Evolutionary conservation across 2,329 filamentous ascomycete genomes (phyloP), one percentile per base, ranked within the genome.

Genomic region (Thielaviopsis musarum): DNA sequence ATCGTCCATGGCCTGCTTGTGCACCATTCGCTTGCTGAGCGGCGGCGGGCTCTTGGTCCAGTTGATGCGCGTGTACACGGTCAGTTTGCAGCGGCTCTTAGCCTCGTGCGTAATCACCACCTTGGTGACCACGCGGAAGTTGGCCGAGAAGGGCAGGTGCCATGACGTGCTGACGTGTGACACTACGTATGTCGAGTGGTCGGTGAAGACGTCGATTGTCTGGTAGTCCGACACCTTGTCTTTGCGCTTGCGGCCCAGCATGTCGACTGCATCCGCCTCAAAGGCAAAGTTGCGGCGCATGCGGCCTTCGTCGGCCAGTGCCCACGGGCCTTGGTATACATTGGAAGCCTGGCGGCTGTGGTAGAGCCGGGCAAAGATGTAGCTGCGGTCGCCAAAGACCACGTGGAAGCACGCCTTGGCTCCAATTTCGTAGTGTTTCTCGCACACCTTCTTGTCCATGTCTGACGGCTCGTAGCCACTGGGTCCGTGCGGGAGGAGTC

Each of bases 371-470:
- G 93, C 89, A 72, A 96, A 98, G 48, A 97, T 84, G 38, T 91
- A 88, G 69, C 88, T 95, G 72, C 91, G 95, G 70, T 98, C 93
- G 45, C 93, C 93, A 70, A 97, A 98, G 57, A 98, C 79, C 17
- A 97, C 88, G 67, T 97, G 91, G 70, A 97, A 98, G 61, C 95
- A 83, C 0, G 88, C 89, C 70, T 98, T 97, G 54, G 93, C 86
- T 63, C 88, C 94, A 62, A 97, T 84, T 64, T 94, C 87, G 69
- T 95, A 95, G 64, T 89, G 80, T 62, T 87, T 82, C 69, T 95
- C 88, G 0, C 87, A 81, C 7, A 85, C 84, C 64, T 85, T 79
- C 64, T 81, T 77, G 57, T 84, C 81, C 80, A 95, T 91, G 58
- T 85, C 88, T 62, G 86, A 81, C 1, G 93, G 93, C 61, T 89